phyloP scores from a whole-genome alignment of 306 rosid genomes.

The Cyclanthera cordifolia region DNA sequence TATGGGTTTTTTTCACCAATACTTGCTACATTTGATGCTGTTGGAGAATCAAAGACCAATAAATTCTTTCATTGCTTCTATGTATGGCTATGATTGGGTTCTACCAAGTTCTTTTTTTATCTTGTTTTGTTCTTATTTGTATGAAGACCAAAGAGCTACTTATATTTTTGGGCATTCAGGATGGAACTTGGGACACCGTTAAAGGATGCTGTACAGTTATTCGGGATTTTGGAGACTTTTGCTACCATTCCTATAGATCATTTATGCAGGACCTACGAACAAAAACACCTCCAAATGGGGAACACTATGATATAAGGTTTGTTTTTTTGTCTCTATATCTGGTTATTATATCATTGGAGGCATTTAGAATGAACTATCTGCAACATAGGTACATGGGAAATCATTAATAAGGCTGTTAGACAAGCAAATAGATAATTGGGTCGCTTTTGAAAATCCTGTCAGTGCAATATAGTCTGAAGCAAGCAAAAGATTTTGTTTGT shows the following conservation, averaged over 20 bases:
- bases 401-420: background rate
- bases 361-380: background rate
- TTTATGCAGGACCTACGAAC: constrained; percentile 55
- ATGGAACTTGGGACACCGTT: constrained; percentile 68
- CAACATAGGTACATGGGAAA: background rate
- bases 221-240: constrained; percentile 63
- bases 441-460: background rate
- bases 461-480: background rate
- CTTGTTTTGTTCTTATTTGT: constrained; percentile 14
- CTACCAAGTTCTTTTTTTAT: constrained; percentile 9
- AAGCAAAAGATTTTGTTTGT: background rate
- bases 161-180: constrained; percentile 35
- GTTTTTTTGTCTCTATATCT: background rate
- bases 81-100: constrained; percentile 37
- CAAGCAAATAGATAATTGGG: background rate
- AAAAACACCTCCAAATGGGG: constrained; percentile 39
- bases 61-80: constrained; percentile 48
- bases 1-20: constrained; percentile 67
- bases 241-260: constrained; percentile 64
- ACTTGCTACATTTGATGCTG: constrained; percentile 69
- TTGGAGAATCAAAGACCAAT: constrained; percentile 68
- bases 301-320: constrained; percentile 74
- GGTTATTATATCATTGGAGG: constrained; percentile 4
- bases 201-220: constrained; percentile 47
- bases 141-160: constrained; percentile 19